A percentile compares a stretch with the other conserved stretches of the same genome.
Evolutionary conservation across 305 asterid genomes (phyloP).

Genomic region (Rubia tinctorum): DNA sequence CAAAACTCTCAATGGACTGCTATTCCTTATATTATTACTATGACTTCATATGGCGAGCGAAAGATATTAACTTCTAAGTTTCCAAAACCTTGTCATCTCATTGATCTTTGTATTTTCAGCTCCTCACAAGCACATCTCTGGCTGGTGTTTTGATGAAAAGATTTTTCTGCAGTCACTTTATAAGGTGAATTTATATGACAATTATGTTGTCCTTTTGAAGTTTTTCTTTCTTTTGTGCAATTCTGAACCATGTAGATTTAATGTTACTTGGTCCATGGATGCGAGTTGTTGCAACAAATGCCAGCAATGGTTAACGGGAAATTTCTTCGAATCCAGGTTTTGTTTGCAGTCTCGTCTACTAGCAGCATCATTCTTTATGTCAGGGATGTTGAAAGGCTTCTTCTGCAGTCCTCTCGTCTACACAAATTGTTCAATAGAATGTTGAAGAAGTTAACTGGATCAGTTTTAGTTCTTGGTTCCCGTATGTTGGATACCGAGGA

Average conservation of each 20-base stretch:
- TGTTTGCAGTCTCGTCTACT: slow-evolving; percentile 61
- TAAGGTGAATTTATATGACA: slow-evolving; percentile 49
- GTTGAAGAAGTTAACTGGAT: slow-evolving; percentile 79
- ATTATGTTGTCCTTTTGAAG: neutral
- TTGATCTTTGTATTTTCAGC: slow-evolving; percentile 37
- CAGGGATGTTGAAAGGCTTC: slow-evolving; percentile 74
- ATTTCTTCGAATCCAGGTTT: slow-evolving; percentile 47
- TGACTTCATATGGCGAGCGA: neutral
- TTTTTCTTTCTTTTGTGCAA: neutral
- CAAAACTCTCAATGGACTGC: neutral
- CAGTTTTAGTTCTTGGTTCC: slow-evolving; percentile 86
- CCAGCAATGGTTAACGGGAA: slow-evolving; percentile 20
- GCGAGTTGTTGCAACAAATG: neutral
- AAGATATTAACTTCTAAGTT: neutral
- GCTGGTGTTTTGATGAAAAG: slow-evolving; percentile 84
- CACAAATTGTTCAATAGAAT: slow-evolving; percentile 60
- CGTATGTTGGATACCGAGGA: slow-evolving; percentile 59
- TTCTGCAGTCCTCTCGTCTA: slow-evolving; percentile 59
- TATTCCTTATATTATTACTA: neutral
- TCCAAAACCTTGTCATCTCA: slow-evolving; percentile 13
- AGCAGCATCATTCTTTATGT: slow-evolving; percentile 71
- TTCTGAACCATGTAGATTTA: neutral
- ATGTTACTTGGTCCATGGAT: neutral
- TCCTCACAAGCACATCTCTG: slow-evolving; percentile 50
- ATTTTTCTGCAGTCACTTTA: slow-evolving; percentile 69